Conservation (phyloP, 441 rosid genomes). For the Mallotus japonicus region DNA sequence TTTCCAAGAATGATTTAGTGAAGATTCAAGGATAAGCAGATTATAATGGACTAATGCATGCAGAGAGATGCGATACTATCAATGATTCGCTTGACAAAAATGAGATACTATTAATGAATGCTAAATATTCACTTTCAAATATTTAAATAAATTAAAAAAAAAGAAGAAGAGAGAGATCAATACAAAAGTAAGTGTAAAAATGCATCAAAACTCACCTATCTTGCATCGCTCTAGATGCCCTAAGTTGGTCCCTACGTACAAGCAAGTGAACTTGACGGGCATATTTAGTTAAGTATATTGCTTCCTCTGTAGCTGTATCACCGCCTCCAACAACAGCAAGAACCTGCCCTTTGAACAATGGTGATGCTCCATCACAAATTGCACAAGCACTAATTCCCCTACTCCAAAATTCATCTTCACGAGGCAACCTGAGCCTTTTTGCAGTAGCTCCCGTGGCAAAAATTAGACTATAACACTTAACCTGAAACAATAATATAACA, state of each 20-base stretch:
- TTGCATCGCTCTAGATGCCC: slow-evolving; percentile 99
- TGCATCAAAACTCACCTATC: slow-evolving; percentile 65
- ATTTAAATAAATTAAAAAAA: too few relatives aligned
- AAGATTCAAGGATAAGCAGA: slow-evolving; percentile 7
- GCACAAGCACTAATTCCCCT: slow-evolving; percentile 99
- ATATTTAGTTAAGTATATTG: slow-evolving; percentile 86
- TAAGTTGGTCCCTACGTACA: slow-evolving; percentile 77
- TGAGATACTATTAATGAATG: not conserved
- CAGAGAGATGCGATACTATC: not conserved
- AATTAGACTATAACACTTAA: slow-evolving; percentile 75
- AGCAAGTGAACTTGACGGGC: slow-evolving; percentile 97
- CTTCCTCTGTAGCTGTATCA: slow-evolving; percentile 98
- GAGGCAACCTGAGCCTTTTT: slow-evolving; percentile 72
- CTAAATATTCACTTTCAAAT: not conserved
- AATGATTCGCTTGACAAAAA: not conserved
- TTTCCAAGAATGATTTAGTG: not conserved
- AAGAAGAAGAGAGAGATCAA: not conserved
- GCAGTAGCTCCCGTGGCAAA: slow-evolving; percentile 98
- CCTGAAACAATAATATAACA: slow-evolving; percentile 43
- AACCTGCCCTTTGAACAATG: slow-evolving; percentile 90
- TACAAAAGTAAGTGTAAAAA: slow-evolving; percentile 5
- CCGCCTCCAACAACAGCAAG: slow-evolving; percentile 99
- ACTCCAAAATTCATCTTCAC: slow-evolving; percentile 98
- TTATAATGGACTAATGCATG: not conserved
- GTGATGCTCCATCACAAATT: slow-evolving; percentile 98